These are phyloP conservation scores for Penicillium coffeae DNA, from an alignment of 495 filamentous ascomycete species.

Conservation along the genomic window DNA sequence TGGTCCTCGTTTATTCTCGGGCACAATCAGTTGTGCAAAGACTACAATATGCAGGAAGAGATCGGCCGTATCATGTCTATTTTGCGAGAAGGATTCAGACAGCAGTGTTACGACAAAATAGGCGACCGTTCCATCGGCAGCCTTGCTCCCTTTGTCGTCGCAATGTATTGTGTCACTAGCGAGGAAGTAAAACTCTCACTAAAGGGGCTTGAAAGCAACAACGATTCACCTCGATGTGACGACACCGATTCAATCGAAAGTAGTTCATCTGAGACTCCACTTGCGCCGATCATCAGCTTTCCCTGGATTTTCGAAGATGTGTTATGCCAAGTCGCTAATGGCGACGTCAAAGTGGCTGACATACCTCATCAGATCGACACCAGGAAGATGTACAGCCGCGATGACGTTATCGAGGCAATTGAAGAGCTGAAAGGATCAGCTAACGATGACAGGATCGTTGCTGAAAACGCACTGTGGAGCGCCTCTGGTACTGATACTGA, in stretches of 20 bases:
- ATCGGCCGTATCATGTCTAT: slow-evolving; percentile 60
- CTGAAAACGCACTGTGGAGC: background rate
- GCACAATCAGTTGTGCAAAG: slow-evolving; percentile 59
- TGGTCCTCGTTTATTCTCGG: slow-evolving; percentile 79
- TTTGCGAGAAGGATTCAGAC: slow-evolving; percentile 64
- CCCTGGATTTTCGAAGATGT: slow-evolving; percentile 82
- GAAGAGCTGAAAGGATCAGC: background rate
- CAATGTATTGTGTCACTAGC: slow-evolving; percentile 81
- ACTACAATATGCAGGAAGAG: slow-evolving; percentile 85
- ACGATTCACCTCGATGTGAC: slow-evolving; percentile 8
- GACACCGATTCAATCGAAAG: slow-evolving; percentile 28
- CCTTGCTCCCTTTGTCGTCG: slow-evolving; percentile 70
- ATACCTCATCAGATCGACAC: background rate
- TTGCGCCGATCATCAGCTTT: slow-evolving; percentile 84
- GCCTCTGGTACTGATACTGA: background rate
- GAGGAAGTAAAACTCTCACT: slow-evolving; percentile 60
- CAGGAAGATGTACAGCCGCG: slow-evolving; percentile 9
- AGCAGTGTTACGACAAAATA: slow-evolving; percentile 58
- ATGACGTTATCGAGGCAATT: background rate
- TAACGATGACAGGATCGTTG: background rate
- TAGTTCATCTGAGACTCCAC: slow-evolving; percentile 25
- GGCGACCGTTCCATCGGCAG: slow-evolving; percentile 55
- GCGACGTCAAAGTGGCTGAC: slow-evolving; percentile 15
- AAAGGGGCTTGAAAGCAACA: slow-evolving; percentile 14
- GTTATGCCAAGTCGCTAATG: slow-evolving; percentile 67